Evolutionary conservation across 106 monocot genomes (phyloP).

Genomic region (Narthecium ossifragum): DNA sequence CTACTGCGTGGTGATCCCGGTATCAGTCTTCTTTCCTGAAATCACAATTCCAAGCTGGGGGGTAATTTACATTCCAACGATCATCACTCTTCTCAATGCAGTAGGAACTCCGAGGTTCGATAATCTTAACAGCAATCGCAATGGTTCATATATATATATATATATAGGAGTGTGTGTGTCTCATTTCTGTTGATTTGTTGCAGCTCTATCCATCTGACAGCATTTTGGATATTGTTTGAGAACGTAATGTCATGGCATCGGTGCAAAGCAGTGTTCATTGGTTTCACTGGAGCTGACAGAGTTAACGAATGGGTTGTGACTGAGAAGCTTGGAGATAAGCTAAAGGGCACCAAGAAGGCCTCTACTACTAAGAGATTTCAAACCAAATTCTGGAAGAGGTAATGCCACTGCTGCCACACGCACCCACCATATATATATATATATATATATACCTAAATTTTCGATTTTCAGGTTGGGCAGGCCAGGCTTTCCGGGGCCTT

Average conservation of each 20-base stretch:
- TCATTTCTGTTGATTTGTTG: neutral
- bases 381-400: slow-evolving; percentile 14
- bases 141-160: no score
- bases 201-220: slow-evolving; percentile 32
- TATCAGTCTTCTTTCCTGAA: slow-evolving; percentile 53
- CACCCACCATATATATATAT: neutral
- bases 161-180: neutral
- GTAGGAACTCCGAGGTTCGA: slow-evolving; percentile 49
- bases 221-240: slow-evolving; percentile 39
- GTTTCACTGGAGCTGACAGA: slow-evolving; percentile 19
- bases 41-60: slow-evolving; percentile 57
- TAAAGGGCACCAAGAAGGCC: slow-evolving; percentile 3
- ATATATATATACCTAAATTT: neutral
- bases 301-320: slow-evolving; percentile 45
- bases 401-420: neutral
- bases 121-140: no score
- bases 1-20: slow-evolving; percentile 65
- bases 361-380: neutral
- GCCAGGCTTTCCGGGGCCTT: no score
- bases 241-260: slow-evolving; percentile 39
- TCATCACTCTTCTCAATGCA: slow-evolving; percentile 70
- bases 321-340: slow-evolving; percentile 23
- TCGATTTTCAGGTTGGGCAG: no score
- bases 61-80: slow-evolving; percentile 54
- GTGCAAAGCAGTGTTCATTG: slow-evolving; percentile 28